Evolutionary conservation across 2,329 filamentous ascomycete species (phyloP).

Genomic region (Metarhizium rileyi): DNA sequence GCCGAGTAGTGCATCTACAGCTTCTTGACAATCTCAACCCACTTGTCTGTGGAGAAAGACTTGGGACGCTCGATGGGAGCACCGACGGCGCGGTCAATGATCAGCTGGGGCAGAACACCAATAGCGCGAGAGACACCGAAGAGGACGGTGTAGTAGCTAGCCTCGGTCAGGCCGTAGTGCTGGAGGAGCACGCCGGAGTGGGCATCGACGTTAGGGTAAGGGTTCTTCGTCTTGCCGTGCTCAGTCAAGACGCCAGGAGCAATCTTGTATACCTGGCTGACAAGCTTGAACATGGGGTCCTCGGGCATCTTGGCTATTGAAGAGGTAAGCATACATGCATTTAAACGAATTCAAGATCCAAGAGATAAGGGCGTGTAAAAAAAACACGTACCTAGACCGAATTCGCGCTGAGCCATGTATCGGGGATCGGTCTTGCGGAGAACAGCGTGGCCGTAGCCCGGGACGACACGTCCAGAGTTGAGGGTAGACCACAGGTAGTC

Average conservation of each 20-base stretch:
- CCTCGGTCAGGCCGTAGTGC: slow-evolving; percentile 98
- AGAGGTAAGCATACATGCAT: slow-evolving; percentile 18
- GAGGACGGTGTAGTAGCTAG: slow-evolving; percentile 99
- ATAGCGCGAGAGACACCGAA: slow-evolving; percentile 98
- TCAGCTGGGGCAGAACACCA: slow-evolving; percentile 97
- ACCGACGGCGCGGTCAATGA: slow-evolving; percentile 96
- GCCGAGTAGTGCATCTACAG: slow-evolving; percentile 48
- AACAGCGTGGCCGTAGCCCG: slow-evolving; percentile 96
- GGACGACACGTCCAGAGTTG: slow-evolving; percentile 90
- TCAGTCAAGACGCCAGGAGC: slow-evolving; percentile 94
- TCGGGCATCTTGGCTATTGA: slow-evolving; percentile 68
- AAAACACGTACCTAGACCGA: slow-evolving; percentile 55
- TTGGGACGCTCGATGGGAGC: slow-evolving; percentile 98
- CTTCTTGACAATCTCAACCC: slow-evolving; percentile 87
- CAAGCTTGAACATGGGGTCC: slow-evolving; percentile 99
- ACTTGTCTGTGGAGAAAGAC: slow-evolving; percentile 96
- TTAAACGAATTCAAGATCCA: not conserved
- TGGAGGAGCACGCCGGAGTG: slow-evolving; percentile 99
- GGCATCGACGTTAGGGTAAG: slow-evolving; percentile 96
- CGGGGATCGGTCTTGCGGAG: slow-evolving; percentile 99
- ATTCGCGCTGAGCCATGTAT: slow-evolving; percentile 96
- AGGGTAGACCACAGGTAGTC: slow-evolving; percentile 98
- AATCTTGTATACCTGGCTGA: slow-evolving; percentile 99
- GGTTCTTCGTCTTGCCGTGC: slow-evolving; percentile 99
- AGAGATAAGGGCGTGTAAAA: not conserved